Conservation (phyloP, 176 grass and related monocot species). For the Stipa capillata region DNA sequence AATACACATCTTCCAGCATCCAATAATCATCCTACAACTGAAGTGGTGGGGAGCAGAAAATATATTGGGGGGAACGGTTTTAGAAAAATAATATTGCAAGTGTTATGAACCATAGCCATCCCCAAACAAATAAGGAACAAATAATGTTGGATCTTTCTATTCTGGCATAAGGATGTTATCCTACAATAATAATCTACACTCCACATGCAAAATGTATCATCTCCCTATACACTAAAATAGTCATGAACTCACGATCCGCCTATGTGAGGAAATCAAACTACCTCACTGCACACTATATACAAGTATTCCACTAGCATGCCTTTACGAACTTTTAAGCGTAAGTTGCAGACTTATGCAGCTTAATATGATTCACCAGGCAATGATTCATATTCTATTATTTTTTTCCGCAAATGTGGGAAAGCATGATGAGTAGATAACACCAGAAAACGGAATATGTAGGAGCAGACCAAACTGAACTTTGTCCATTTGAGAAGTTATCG, state of each 20-base stretch:
- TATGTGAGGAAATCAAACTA: not conserved
- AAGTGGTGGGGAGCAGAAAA: not conserved
- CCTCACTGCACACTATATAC: not conserved
- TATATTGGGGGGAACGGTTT: not conserved
- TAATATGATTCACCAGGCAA: not conserved
- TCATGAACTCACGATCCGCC: not conserved
- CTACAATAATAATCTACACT: not conserved
- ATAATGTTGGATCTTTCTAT: not conserved
- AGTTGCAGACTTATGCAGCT: not conserved
- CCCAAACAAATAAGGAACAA: not conserved
- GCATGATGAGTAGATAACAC: not conserved
- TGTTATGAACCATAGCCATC: not conserved
- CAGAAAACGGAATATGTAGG: not conserved
- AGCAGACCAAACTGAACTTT: not conserved
- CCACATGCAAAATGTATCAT: not conserved
- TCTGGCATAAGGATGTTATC: not conserved
- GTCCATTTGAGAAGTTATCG: not conserved
- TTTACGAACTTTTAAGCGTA: not conserved
- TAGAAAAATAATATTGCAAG: not conserved
- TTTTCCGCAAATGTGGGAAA: slow-evolving; percentile 5
- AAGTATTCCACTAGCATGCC: not conserved
- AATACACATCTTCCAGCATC: not conserved
- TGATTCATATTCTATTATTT: not conserved
- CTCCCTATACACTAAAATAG: not conserved
- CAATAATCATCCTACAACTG: not conserved